These are phyloP conservation scores for Candida anutae DNA, from an alignment of 1,139 yeast genomes.

Conservation along the genomic window DNA sequence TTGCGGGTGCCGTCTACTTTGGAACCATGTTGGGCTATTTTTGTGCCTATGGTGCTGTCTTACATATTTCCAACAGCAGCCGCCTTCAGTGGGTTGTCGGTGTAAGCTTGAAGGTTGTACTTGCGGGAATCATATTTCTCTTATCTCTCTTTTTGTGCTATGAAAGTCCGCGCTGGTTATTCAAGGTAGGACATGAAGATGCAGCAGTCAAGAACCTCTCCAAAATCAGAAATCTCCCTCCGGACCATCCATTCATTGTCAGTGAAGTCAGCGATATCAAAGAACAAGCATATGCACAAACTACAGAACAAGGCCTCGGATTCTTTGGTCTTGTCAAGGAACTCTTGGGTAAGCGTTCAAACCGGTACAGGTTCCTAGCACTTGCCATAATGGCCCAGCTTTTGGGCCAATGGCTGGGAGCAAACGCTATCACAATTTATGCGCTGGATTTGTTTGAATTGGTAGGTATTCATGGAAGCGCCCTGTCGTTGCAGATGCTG, in stretches of 20 bases:
- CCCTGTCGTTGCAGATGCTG: constrained; percentile 32
- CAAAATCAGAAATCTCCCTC: constrained; percentile 33
- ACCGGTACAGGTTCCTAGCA: constrained; percentile 37
- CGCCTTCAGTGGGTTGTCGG: constrained; percentile 37
- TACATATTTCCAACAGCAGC: constrained; percentile 19
- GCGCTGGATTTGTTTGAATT: constrained; percentile 34
- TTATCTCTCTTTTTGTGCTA: constrained; percentile 27
- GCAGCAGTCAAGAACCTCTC: constrained; percentile 27
- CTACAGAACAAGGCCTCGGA: constrained; percentile 26
- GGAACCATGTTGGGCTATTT: constrained; percentile 39
- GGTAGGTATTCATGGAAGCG: constrained; percentile 33
- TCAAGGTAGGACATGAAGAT: constrained; percentile 26
- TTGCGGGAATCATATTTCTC: constrained; percentile 33
- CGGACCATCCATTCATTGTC: constrained; percentile 28
- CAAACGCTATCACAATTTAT: constrained; percentile 40
- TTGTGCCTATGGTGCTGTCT: constrained; percentile 36
- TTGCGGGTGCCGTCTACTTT: constrained; percentile 38
- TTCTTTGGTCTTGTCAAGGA: constrained; percentile 17
- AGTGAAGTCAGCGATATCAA: constrained; percentile 26
- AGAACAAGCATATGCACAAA: constrained; percentile 20
- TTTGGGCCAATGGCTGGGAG: constrained; percentile 40
- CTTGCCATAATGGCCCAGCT: constrained; percentile 37
- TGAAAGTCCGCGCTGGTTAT: constrained; percentile 36
- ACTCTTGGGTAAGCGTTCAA: constrained; percentile 23
- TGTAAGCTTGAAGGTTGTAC: constrained; percentile 36